Conservation (phyloP, 1,139 yeast species). For the Suhomyces coccinellae region DNA sequence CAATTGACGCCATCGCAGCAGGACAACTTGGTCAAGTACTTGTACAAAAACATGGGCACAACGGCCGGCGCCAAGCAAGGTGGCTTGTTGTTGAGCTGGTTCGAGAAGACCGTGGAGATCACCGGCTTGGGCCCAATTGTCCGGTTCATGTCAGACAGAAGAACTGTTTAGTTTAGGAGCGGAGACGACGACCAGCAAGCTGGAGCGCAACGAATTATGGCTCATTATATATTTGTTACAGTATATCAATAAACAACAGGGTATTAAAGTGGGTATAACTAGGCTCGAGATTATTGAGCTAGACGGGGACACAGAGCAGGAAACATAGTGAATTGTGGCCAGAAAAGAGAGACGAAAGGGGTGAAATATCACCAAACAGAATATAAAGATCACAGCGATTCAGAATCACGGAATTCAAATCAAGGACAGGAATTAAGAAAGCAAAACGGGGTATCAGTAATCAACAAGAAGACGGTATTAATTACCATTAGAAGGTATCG, state of each 20-base stretch:
- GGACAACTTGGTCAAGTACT: conserved; percentile 77
- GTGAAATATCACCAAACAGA: too few relatives aligned
- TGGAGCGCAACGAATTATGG: not conserved
- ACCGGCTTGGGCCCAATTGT: conserved; percentile 90
- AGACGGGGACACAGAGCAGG: not conserved
- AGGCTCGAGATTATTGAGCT: not conserved
- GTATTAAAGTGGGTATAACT: conserved; percentile 5
- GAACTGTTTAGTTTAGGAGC: conserved; percentile 53
- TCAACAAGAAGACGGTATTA: not conserved
- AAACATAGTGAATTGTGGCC: not conserved
- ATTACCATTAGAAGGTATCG: not conserved
- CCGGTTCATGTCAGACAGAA: conserved; percentile 81
- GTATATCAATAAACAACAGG: conserved; percentile 4
- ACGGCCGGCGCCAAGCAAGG: conserved; percentile 83
- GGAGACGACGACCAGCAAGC: not conserved
- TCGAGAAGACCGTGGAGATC: conserved; percentile 80
- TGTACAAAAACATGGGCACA: conserved; percentile 82
- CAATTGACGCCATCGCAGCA: conserved; percentile 63
- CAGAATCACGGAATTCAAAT: too few relatives aligned
- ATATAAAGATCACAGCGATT: too few relatives aligned
- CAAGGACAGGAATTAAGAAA: too few relatives aligned
- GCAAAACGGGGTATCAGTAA: not conserved
- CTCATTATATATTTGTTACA: conserved; percentile 8
- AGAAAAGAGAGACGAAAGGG: too few relatives aligned
- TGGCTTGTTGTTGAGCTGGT: conserved; percentile 85